Evolutionary conservation across 2,329 filamentous ascomycete species (phyloP), one percentile per base, ranked within the genome.

Genomic region (Calonectria pseudoturangicola): DNA sequence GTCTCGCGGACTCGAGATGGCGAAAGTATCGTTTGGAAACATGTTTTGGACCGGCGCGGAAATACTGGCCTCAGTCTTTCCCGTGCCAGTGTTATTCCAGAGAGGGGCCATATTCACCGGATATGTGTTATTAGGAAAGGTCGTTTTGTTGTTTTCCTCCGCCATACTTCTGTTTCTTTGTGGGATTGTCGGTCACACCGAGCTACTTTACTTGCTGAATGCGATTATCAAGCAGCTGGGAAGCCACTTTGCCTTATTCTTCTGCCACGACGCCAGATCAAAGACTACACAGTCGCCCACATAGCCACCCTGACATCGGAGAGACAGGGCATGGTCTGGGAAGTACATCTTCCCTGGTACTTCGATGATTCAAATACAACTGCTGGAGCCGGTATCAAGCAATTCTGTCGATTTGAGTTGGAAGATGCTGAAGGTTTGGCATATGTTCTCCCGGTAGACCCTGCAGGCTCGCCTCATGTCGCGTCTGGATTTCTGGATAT

Each of bases 1-100:
- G 92, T 98, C 39, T 98, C 96, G 8, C 90, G 95, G 65, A 98
- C 96, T 0, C 89, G 92, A 72, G 88, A 92, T 51, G 94, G 95
- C 72, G 94, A 98, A 82, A 93, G 92, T 70, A 92, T 96, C 75
- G 90, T 98, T 3, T 98, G 96, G 96, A 92, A 90, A 73, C 94
- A 97, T 81, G 85, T 87, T 67, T 83, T 87, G 30, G 85, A 86
- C 48, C 68, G 73, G 54, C 68, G 63, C 33, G 70, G 85, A 86
- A 64, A 84, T 81, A 58, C 89, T 62, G 89, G 73, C 15, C 71
- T 79, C 16, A 77, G 87, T 13, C 86, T 97, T 12, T 85, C 89
- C 48, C 90, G 92, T 7, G 92, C 94, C 79, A 95, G 93, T 75
- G 88, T 90, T 3, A 91, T 97, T 58, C 88, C 89, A 3, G 90